Conservation (phyloP, 495 filamentous ascomycete species). For the Penicillium alfredii region DNA sequence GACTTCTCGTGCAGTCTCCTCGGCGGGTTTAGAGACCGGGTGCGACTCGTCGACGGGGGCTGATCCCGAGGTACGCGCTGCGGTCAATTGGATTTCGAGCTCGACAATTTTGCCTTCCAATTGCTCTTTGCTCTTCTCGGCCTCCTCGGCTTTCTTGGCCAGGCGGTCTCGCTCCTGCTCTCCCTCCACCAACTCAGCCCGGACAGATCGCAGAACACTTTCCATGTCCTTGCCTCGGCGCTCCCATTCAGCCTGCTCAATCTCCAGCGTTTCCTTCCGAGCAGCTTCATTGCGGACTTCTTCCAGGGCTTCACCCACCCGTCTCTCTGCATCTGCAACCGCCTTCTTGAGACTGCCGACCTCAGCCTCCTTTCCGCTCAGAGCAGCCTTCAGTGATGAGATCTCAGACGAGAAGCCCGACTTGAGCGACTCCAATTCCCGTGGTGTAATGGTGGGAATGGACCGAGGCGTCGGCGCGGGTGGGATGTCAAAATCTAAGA, state of each 20-base stretch:
- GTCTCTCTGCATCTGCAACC: slow-evolving; percentile 79
- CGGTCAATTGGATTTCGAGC: slow-evolving; percentile 66
- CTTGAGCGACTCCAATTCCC: slow-evolving; percentile 88
- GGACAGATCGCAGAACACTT: slow-evolving; percentile 65
- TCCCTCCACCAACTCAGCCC: slow-evolving; percentile 69
- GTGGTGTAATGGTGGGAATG: slow-evolving; percentile 81
- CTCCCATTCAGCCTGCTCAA: slow-evolving; percentile 81
- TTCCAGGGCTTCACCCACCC: slow-evolving; percentile 82
- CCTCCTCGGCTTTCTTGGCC: slow-evolving; percentile 62
- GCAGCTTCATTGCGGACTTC: slow-evolving; percentile 67
- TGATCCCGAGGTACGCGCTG: slow-evolving; percentile 48
- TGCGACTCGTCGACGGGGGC: slow-evolving; percentile 12
- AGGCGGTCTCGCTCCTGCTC: slow-evolving; percentile 74
- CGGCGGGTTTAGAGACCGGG: slow-evolving; percentile 20
- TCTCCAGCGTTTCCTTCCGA: slow-evolving; percentile 59
- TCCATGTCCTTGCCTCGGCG: slow-evolving; percentile 81
- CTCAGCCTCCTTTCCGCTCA: slow-evolving; percentile 88
- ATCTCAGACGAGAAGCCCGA: slow-evolving; percentile 85
- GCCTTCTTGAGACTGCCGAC: slow-evolving; percentile 77
- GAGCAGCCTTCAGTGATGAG: slow-evolving; percentile 77
- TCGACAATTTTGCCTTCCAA: slow-evolving; percentile 50
- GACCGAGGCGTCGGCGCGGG: slow-evolving; percentile 85
- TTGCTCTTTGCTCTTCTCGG: slow-evolving; percentile 63
- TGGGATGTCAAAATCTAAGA: slow-evolving; percentile 91
- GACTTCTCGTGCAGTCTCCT: slow-evolving; percentile 47